Percentiles rank a stretch among this genome's conserved stretches.
Conservation (phyloP, 257 asterid genomes). For the Gentiana dahurica region DNA sequence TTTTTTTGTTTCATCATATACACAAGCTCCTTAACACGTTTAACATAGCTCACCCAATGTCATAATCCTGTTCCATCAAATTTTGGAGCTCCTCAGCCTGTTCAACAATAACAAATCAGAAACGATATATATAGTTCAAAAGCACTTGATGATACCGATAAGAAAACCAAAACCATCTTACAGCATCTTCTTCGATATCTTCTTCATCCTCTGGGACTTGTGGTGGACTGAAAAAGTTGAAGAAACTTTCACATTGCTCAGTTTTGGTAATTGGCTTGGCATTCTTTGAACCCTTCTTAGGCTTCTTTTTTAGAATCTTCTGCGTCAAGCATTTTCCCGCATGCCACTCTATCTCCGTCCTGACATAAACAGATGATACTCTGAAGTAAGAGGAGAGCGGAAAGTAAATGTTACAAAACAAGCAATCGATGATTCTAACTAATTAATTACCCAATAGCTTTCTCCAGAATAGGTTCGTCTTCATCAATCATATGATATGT, state of each 20-base stretch:
- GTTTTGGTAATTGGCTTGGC: constrained; percentile 20
- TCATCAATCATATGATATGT: constrained; percentile 17
- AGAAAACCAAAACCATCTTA: constrained; percentile 1
- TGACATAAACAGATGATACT: neutral
- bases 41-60: constrained; percentile 10
- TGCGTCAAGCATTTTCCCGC: constrained; percentile 18
- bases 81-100: constrained; percentile 16
- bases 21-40: neutral
- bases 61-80: constrained; percentile 14
- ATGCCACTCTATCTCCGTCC: constrained; percentile 21
- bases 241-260: constrained; percentile 17
- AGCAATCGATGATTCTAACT: neutral
- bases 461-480: constrained; percentile 12
- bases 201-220: constrained; percentile 15
- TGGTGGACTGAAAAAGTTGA: constrained; percentile 24
- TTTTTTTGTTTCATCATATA: too few relatives aligned
- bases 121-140: neutral
- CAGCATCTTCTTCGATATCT: constrained; percentile 17
- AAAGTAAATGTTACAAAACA: neutral
- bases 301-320: constrained; percentile 18
- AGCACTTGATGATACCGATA: neutral
- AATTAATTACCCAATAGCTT: constrained; percentile 8
- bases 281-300: constrained; percentile 12
- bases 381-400: neutral
- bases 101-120: neutral